Evolutionary conservation across 257 asterid species (phyloP).

Genomic region (Osmanthus fragrans): DNA sequence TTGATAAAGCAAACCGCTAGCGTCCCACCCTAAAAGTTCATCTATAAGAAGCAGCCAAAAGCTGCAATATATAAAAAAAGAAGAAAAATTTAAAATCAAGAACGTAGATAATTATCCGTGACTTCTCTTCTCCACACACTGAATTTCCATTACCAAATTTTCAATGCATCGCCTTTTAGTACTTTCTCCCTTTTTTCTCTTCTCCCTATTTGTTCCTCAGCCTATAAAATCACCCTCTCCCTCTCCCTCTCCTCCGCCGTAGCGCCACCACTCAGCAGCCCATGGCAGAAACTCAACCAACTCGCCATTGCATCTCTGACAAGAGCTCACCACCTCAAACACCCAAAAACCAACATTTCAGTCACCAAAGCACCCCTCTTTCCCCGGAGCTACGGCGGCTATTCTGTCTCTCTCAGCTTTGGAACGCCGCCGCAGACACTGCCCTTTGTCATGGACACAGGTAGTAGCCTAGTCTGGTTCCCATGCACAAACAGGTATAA

Average conservation of each 20-base stretch:
- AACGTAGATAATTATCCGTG: background rate
- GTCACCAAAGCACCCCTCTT: slow-evolving; percentile 30
- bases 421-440: slow-evolving; percentile 63
- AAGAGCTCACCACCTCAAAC: slow-evolving; percentile 55
- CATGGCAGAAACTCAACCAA: slow-evolving; percentile 46
- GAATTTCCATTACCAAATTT: background rate
- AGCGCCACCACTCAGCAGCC: slow-evolving; percentile 27
- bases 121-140: slow-evolving; percentile 17
- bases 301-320: slow-evolving; percentile 46
- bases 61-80: background rate
- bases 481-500: slow-evolving; percentile 51
- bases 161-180: slow-evolving; percentile 7
- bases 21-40: background rate
- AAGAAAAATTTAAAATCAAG: background rate
- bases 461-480: slow-evolving; percentile 59
- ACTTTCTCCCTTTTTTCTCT: slow-evolving; percentile 15
- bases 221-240: slow-evolving; percentile 34
- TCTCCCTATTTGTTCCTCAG: slow-evolving; percentile 24
- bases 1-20: background rate
- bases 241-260: slow-evolving; percentile 39
- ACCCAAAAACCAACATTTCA: slow-evolving; percentile 29
- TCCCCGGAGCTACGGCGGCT: slow-evolving; percentile 51
- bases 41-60: background rate
- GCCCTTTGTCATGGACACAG: slow-evolving; percentile 61
- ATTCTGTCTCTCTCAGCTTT: slow-evolving; percentile 45